A percentile compares a stretch with the other conserved stretches of the same genome.
Conservation (phyloP, 2,329 filamentous ascomycete genomes). For the Arthrobotrys iridis region DNA sequence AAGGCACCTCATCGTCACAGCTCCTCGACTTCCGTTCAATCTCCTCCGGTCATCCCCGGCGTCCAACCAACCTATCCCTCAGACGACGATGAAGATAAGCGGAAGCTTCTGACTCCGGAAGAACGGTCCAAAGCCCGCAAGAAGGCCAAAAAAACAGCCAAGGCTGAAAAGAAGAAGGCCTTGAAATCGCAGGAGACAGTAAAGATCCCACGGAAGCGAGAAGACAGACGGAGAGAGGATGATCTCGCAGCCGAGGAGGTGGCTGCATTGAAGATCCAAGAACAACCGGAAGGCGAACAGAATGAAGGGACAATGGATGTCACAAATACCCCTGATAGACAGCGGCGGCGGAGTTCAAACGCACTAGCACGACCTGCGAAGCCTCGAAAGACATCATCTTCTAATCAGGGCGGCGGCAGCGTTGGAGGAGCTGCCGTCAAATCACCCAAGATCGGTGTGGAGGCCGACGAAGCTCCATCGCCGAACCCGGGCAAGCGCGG, state of each 20-base stretch:
- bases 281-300: constrained; percentile 6
- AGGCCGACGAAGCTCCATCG: constrained; percentile 11
- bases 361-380: constrained; percentile 40
- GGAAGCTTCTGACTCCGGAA: constrained; percentile 34
- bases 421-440: constrained; percentile 19
- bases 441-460: constrained; percentile 45
- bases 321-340: constrained; percentile 44
- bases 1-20: constrained; percentile 36
- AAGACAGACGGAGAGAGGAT: constrained; percentile 47
- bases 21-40: constrained; percentile 29
- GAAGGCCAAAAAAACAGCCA: constrained; percentile 50
- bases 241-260: constrained; percentile 47
- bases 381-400: constrained; percentile 49
- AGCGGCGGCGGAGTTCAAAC: constrained; percentile 51
- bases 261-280: constrained; percentile 31
- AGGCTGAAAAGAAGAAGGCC: constrained; percentile 44
- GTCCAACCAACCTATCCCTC: constrained; percentile 42
- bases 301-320: constrained; percentile 3
- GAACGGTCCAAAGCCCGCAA: constrained; percentile 44
- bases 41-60: constrained; percentile 14
- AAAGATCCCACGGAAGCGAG: constrained; percentile 48
- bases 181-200: constrained; percentile 43
- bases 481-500: constrained; percentile 11
- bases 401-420: constrained; percentile 32
- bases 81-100: constrained; percentile 48